Base-by-base conservation (phyloP, 2,329 filamentous ascomycete genomes). In the Aspergillus nomiae region DNA sequence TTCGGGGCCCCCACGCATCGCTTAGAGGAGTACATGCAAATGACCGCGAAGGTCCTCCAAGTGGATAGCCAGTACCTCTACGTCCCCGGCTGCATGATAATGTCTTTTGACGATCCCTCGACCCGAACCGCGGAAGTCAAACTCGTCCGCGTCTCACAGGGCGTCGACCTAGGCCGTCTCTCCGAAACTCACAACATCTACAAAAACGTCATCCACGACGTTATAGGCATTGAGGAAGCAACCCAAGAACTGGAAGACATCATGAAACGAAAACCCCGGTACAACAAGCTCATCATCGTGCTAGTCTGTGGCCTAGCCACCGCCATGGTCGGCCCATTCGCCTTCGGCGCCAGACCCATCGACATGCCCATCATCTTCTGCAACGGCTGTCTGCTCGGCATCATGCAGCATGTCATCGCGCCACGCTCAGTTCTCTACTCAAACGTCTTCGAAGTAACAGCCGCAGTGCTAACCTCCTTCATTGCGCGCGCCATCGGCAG, bases 1-100 rank as follows among this genome's bases (percentile, higher is more conserved):
- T 97, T 92, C 67, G 94, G 94, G 14, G 94, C 94, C 0, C 94
- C 94, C 0, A 96, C 93, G 0, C 94, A 97, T 80, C 89, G 94
- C 12, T 82, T 97, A 24, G 94, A 97, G 77, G 82, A 96, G 74
- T 97, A 96, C 76, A 89, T 97, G 87, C 89, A 86, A 66, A 96
- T 94, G 91, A 93, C 91, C 10, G 90, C 94, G 1, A 86, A 91
- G n/a, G 91, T 95, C 1, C 85, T 97, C 43, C 91, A 94, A 76
- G 94, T 97, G 19, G 91, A 96, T 67, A 90, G 90, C 7, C 92
- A 96, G 71, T 97, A 95, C 70, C 81, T 97, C 26, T 97, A 97
- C 74, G 87, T 97, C 34, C 93, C 94, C 0, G 92, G 92, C 0
- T 96, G 92, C 73, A 97, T 97, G 94, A 91, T 97, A 61, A 90